phyloP scores from a whole-genome alignment of 2,329 filamentous ascomycete species.

The Grosmannia huntii region DNA sequence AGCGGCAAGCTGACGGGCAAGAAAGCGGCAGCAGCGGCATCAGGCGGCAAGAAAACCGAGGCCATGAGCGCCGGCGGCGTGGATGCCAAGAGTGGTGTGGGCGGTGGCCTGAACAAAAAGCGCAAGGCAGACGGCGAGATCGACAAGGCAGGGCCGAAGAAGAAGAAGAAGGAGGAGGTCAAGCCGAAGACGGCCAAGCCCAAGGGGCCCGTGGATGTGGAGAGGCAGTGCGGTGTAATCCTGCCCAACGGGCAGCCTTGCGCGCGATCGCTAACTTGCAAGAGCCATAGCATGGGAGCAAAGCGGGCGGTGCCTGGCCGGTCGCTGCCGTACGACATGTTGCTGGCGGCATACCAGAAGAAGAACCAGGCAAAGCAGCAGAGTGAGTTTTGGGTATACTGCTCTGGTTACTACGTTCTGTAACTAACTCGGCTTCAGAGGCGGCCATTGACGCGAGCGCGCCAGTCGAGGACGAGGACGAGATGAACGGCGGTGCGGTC shows the following conservation, averaged over 20 bases:
- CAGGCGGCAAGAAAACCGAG: constrained; percentile 18
- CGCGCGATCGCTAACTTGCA: constrained; percentile 81
- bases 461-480: constrained; percentile 74
- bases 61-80: constrained; percentile 51
- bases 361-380: constrained; percentile 98
- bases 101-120: constrained; percentile 40
- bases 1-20: constrained; percentile 15
- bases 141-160: constrained; percentile 76
- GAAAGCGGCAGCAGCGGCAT: not conserved
- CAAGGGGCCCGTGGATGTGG: constrained; percentile 87
- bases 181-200: constrained; percentile 75
- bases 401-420: too few relatives aligned
- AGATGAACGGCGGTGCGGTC: constrained; percentile 65
- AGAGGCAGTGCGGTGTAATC: constrained; percentile 82
- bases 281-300: constrained; percentile 89
- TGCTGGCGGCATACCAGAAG: constrained; percentile 81
- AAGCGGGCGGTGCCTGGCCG: constrained; percentile 80
- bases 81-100: constrained; percentile 35
- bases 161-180: constrained; percentile 91
- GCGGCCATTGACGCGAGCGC: constrained; percentile 91
- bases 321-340: constrained; percentile 83
- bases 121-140: constrained; percentile 61
- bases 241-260: constrained; percentile 78
- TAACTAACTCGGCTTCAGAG: constrained; percentile 38
- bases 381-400: constrained; percentile 22